Evolutionary conservation across 2,329 filamentous ascomycete genomes (phyloP).

Genomic region (Fusarium scirpi): DNA sequence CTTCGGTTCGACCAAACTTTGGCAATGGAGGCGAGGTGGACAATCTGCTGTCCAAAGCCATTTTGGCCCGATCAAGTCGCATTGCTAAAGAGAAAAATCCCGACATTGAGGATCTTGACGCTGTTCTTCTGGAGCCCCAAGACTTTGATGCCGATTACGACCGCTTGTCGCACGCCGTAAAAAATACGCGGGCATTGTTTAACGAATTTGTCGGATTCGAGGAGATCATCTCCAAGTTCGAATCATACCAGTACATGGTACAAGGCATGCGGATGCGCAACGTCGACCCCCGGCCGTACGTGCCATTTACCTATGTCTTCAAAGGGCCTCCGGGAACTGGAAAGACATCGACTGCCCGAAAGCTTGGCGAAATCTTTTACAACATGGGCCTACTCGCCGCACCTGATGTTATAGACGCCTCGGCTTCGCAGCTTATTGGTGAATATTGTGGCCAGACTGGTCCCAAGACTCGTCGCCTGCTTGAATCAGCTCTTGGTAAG

Average conservation of each 20-base stretch:
- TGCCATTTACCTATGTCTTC: slow-evolving; percentile 77
- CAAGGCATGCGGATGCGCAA: slow-evolving; percentile 62
- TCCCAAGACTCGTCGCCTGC: slow-evolving; percentile 69
- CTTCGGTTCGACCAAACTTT: slow-evolving; percentile 76
- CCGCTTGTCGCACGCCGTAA: slow-evolving; percentile 54
- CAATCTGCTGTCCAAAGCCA: slow-evolving; percentile 53
- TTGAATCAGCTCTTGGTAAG: slow-evolving; percentile 73
- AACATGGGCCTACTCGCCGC: slow-evolving; percentile 76
- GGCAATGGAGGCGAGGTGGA: slow-evolving; percentile 82
- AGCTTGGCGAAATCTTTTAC: slow-evolving; percentile 79
- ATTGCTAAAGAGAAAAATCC: slow-evolving; percentile 40
- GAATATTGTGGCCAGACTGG: slow-evolving; percentile 77
- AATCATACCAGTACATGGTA: slow-evolving; percentile 67
- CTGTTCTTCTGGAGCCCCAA: slow-evolving; percentile 49
- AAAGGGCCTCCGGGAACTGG: slow-evolving; percentile 74
- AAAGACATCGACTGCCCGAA: slow-evolving; percentile 76
- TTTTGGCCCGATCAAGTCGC: slow-evolving; percentile 42
- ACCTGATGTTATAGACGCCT: slow-evolving; percentile 72
- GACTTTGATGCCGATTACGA: slow-evolving; percentile 71
- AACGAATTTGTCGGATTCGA: slow-evolving; percentile 71
- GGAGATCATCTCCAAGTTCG: slow-evolving; percentile 64
- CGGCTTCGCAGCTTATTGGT: slow-evolving; percentile 75
- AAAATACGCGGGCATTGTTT: slow-evolving; percentile 66
- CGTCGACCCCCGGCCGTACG: slow-evolving; percentile 63
- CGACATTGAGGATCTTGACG: slow-evolving; percentile 40